Conservation (phyloP, 768 basidiomycete genomes). For the Pholiota conissans region DNA sequence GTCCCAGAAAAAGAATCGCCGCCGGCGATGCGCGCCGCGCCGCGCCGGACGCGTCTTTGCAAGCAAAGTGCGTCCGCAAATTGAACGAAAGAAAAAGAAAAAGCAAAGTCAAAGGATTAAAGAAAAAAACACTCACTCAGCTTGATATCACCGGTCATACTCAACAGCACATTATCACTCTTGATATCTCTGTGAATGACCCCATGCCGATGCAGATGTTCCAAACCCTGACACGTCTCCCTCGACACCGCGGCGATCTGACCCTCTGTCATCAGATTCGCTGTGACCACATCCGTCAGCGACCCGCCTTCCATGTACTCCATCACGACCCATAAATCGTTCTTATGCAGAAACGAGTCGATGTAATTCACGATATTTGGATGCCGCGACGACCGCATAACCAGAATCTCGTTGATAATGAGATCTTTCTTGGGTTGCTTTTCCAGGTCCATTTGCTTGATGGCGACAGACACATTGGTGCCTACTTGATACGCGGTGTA, state of each 20-base stretch:
- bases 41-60: no score
- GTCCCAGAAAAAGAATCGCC: no score
- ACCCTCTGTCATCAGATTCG: conserved; percentile 96
- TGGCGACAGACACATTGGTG: conserved; percentile 91
- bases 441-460: conserved; percentile 99
- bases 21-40: no score
- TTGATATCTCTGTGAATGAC: conserved; percentile 99
- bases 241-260: conserved; percentile 96
- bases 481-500: conserved; percentile 99
- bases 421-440: conserved; percentile 99
- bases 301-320: conserved; percentile 99
- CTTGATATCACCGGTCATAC: conserved; percentile 95
- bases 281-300: conserved; percentile 93
- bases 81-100: background rate
- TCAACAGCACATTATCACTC: conserved; percentile 94
- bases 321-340: conserved; percentile 99
- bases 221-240: conserved; percentile 90
- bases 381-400: conserved; percentile 95
- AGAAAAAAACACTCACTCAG: conserved; percentile 67
- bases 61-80: no score
- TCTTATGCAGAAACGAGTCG: conserved; percentile 96
- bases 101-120: background rate
- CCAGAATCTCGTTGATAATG: conserved; percentile 99
- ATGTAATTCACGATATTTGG: conserved; percentile 99
- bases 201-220: conserved; percentile 93